Evolutionary conservation across 2,329 filamentous ascomycete genomes (phyloP).

Genomic region (Achaetomium macrosporum): DNA sequence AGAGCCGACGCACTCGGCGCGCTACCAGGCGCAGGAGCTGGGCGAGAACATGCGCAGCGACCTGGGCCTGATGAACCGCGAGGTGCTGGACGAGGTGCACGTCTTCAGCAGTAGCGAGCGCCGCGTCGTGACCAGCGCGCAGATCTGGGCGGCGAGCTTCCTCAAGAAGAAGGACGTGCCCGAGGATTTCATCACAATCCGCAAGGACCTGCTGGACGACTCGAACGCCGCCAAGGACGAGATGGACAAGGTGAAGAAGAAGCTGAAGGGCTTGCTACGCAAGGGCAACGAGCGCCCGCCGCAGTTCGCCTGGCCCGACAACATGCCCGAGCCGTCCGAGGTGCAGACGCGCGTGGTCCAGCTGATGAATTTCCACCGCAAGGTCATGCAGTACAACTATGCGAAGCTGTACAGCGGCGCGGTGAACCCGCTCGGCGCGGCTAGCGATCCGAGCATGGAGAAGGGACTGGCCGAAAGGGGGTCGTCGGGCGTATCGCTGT

Average conservation of each 20-base stretch:
- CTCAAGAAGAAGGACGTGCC: conserved; percentile 79
- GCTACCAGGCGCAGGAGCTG: conserved; percentile 92
- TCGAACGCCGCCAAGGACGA: conserved; percentile 98
- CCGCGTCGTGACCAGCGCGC: conserved; percentile 88
- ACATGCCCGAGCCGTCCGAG: conserved; percentile 88
- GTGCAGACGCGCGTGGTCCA: conserved; percentile 90
- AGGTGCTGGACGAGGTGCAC: conserved; percentile 85
- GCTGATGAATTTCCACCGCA: conserved; percentile 94
- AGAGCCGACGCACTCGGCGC: conserved; percentile 92
- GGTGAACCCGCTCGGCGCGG: conserved; percentile 55
- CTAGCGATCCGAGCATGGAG: conserved; percentile 46
- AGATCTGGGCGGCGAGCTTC: conserved; percentile 91
- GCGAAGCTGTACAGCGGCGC: conserved; percentile 66
- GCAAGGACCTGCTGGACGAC: conserved; percentile 93
- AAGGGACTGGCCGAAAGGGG: conserved; percentile 37
- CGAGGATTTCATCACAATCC: conserved; percentile 79
- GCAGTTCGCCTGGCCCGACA: conserved; percentile 96
- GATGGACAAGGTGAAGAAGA: conserved; percentile 99
- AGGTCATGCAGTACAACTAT: conserved; percentile 94
- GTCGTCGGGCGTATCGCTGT: conserved; percentile 36
- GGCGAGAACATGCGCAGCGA: conserved; percentile 96
- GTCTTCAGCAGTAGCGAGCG: conserved; percentile 95
- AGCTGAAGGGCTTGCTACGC: conserved; percentile 84
- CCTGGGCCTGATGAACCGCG: conserved; percentile 83
- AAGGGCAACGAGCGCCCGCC: conserved; percentile 90